Base-by-base conservation (phyloP, 2,329 filamentous ascomycete species). In the Xylariaceae sp. region DNA sequence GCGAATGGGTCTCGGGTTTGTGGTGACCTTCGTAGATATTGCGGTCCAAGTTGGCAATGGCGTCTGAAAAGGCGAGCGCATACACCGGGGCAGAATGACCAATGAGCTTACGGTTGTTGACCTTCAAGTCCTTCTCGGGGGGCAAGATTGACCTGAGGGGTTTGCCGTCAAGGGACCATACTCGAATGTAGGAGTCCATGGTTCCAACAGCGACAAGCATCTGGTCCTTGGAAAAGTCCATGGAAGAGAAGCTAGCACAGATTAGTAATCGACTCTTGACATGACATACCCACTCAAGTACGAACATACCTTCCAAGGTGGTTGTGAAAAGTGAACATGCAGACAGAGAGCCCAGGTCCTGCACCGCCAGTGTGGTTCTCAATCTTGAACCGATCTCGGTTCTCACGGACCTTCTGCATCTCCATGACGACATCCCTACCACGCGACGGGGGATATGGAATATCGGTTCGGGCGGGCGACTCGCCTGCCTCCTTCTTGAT, bases 241-340 rank as follows among this genome's bases (percentile, higher is more conserved):
- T 83, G 64, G 89, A 95, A n/a, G 89, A 90, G 51, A 96, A 81
- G 48, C 89, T 92, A 47, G 33, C 44, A 6, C 19, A 42, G 10
- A 52, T 48, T 46, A 52, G 53, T 39, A 10, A 11, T 7, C 42
- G 32, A n/a, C 43, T 19, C 11, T 10, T 33, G 31, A 14, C 19
- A 33, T 22, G 15, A 30, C 27, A 19, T 31, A 14, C 15, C 36
- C 27, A 17, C 10, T 39, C 2, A 27, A 32, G 22, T 32, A 5
- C 11, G 35, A 33, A 68, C 82, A 74, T 72, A 91, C 89, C 83
- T 87, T 68, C 95, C 90, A 55, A 90, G 85, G 0, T 89, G 95
- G 68, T 99, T 99, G 74, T 99, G 94, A 64, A 97, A 96, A 1
- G 94, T 99, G 67, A 95, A 96, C 88, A 97, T 97, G 75, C 89